A percentile compares a stretch with the other conserved stretches of the same genome.
Conservation (phyloP, 2,329 filamentous ascomycete genomes). For the Chaetomium globosum region DNA sequence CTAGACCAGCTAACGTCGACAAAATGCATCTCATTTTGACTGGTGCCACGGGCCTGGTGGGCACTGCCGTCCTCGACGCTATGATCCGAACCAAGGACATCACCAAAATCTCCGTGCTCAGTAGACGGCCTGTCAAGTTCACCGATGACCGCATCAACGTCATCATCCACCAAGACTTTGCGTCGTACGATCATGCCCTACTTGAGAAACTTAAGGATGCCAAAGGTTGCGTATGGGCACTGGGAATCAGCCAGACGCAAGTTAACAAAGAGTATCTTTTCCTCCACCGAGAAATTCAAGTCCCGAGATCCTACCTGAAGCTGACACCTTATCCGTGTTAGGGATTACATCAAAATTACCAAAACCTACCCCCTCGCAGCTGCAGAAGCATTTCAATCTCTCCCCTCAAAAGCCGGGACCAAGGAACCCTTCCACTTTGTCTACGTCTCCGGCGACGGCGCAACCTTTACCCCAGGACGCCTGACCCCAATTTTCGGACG, state of each 20-base stretch:
- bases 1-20: background rate
- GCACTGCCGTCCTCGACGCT: constrained; percentile 62
- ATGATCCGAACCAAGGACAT: constrained; percentile 61
- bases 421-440: constrained; percentile 66
- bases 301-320: background rate
- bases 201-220: constrained; percentile 65
- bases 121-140: constrained; percentile 64
- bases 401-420: constrained; percentile 43
- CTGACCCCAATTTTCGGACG: constrained; percentile 62
- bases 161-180: constrained; percentile 69
- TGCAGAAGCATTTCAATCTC: constrained; percentile 59
- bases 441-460: constrained; percentile 67
- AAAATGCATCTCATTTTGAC: constrained; percentile 67
- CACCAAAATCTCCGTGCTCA: constrained; percentile 68
- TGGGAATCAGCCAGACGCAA: constrained; percentile 64
- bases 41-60: constrained; percentile 68
- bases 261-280: constrained; percentile 60
- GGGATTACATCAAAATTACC: constrained; percentile 69
- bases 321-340: constrained; percentile 30
- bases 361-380: constrained; percentile 66
- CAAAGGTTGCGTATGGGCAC: constrained; percentile 71
- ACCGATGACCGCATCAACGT: constrained; percentile 64
- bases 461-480: constrained; percentile 58
- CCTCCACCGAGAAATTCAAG: background rate
- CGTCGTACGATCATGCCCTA: constrained; percentile 59